phyloP scores from a whole-genome alignment of 2,329 filamentous ascomycete genomes.

The Alternaria sp. region DNA sequence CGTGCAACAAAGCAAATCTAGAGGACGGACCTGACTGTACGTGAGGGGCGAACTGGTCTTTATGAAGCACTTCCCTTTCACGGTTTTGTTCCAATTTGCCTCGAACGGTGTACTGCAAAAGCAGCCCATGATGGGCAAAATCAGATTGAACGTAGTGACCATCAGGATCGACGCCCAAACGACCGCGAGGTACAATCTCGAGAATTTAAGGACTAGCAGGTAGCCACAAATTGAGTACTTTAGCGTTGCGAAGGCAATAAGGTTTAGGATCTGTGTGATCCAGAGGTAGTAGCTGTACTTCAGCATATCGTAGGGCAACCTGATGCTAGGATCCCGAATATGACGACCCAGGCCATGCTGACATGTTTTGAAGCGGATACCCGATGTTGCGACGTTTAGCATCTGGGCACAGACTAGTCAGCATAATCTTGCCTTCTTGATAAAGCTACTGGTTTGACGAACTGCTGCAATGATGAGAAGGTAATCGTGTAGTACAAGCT shows the following conservation, averaged over 20 bases:
- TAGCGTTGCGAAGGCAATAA: conserved; percentile 32
- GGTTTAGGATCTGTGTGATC: conserved; percentile 30
- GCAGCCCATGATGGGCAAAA: conserved; percentile 24
- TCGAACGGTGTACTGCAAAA: conserved; percentile 36
- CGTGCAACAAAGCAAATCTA: not conserved
- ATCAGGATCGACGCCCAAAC: conserved; percentile 34
- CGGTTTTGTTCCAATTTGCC: conserved; percentile 32
- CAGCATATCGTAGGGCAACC: conserved; percentile 19
- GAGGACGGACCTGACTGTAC: conserved; percentile 17
- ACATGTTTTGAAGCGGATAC: conserved; percentile 22
- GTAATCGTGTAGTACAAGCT: conserved; percentile 31
- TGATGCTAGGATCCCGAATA: conserved; percentile 30
- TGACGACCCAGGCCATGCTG: conserved; percentile 28
- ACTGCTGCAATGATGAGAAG: conserved; percentile 29
- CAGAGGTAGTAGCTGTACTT: conserved; percentile 31
- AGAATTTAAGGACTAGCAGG: conserved; percentile 33
- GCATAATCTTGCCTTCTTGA: not conserved
- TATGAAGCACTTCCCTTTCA: conserved; percentile 31
- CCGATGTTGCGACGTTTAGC: conserved; percentile 23
- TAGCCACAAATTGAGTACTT: conserved; percentile 40
- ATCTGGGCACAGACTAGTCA: conserved; percentile 13
- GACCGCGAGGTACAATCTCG: conserved; percentile 24
- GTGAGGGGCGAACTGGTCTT: conserved; percentile 17
- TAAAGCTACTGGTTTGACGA: not conserved
- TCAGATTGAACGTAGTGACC: conserved; percentile 31